These are phyloP conservation scores for Aschersonia sp. DNA, from an alignment of 2,329 filamentous ascomycete species.

Conservation along the genomic window DNA sequence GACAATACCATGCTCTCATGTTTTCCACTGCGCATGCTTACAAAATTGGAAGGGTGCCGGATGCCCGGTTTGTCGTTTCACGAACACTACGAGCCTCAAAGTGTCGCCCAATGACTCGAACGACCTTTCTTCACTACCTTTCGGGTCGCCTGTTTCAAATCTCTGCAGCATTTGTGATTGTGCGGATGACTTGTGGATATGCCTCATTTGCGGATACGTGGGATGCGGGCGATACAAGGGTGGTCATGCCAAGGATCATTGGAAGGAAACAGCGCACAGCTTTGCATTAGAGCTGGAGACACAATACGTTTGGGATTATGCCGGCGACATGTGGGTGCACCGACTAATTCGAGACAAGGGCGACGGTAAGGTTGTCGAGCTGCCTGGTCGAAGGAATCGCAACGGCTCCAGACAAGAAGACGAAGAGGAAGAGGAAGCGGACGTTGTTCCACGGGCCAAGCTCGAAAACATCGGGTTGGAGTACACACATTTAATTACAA, in stretches of 20 bases:
- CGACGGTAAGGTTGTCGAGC: slow-evolving; percentile 81
- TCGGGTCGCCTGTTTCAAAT: slow-evolving; percentile 46
- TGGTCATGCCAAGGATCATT: slow-evolving; percentile 86
- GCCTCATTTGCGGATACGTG: slow-evolving; percentile 81
- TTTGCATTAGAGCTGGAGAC: slow-evolving; percentile 89
- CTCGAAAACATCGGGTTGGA: slow-evolving; percentile 73
- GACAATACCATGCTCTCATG: slow-evolving; percentile 93
- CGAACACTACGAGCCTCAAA: slow-evolving; percentile 29
- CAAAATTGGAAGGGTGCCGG: slow-evolving; percentile 93
- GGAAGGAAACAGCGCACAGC: slow-evolving; percentile 76
- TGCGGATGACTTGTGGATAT: slow-evolving; percentile 81
- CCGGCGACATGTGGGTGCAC: slow-evolving; percentile 90
- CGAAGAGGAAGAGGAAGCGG: slow-evolving; percentile 30
- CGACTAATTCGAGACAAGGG: slow-evolving; percentile 87
- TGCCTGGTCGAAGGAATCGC: slow-evolving; percentile 43
- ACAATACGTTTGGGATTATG: slow-evolving; percentile 97
- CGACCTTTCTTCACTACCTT: slow-evolving; percentile 38
- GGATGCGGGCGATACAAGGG: slow-evolving; percentile 91
- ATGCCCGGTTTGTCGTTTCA: slow-evolving; percentile 90
- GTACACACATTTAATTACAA: slow-evolving; percentile 86
- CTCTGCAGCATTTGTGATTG: slow-evolving; percentile 73
- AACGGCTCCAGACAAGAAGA: slow-evolving; percentile 8
- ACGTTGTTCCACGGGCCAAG: slow-evolving; percentile 57
- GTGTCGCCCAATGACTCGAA: slow-evolving; percentile 24
- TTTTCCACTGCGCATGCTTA: slow-evolving; percentile 92